Evolutionary conservation across 2,329 filamentous ascomycete species (phyloP).

Genomic region (Thelonectria blattea): DNA sequence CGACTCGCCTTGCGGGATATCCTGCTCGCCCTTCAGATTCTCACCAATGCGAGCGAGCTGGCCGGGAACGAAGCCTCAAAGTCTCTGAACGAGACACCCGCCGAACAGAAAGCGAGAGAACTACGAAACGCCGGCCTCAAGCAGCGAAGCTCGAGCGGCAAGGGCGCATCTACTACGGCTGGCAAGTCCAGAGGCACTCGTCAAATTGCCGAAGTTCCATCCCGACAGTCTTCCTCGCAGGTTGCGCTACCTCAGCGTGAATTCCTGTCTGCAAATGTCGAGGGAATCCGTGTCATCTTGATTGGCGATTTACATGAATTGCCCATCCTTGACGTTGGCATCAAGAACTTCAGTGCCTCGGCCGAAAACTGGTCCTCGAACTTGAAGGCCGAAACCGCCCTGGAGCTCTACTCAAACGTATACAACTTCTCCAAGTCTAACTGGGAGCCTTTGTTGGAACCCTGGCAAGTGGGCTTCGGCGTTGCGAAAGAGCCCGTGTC

Average conservation of each 20-base stretch:
- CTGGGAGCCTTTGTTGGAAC: slow-evolving; percentile 96
- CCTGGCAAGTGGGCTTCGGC: slow-evolving; percentile 93
- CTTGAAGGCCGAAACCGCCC: slow-evolving; percentile 84
- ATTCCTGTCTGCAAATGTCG: slow-evolving; percentile 83
- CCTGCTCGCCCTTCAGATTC: slow-evolving; percentile 88
- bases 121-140: slow-evolving; percentile 57
- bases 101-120: slow-evolving; percentile 63
- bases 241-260: slow-evolving; percentile 55
- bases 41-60: slow-evolving; percentile 88
- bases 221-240: slow-evolving; percentile 24
- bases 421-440: slow-evolving; percentile 99
- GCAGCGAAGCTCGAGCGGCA: slow-evolving; percentile 62
- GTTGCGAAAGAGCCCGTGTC: slow-evolving; percentile 79
- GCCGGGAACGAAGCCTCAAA: slow-evolving; percentile 69
- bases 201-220: slow-evolving; percentile 37
- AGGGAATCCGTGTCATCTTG: slow-evolving; percentile 88
- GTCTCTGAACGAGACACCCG: slow-evolving; percentile 43
- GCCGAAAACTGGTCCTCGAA: slow-evolving; percentile 91
- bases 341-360: slow-evolving; percentile 85
- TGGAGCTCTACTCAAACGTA: slow-evolving; percentile 94
- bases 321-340: slow-evolving; percentile 89
- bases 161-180: slow-evolving; percentile 58
- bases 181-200: slow-evolving; percentile 46
- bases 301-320: slow-evolving; percentile 97
- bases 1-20: slow-evolving; percentile 94